Percentiles rank a stretch among this genome's conserved stretches.
These are phyloP conservation scores for Lumnitzera littorea DNA, from an alignment of 345 rosid species.

Conservation along the genomic window DNA sequence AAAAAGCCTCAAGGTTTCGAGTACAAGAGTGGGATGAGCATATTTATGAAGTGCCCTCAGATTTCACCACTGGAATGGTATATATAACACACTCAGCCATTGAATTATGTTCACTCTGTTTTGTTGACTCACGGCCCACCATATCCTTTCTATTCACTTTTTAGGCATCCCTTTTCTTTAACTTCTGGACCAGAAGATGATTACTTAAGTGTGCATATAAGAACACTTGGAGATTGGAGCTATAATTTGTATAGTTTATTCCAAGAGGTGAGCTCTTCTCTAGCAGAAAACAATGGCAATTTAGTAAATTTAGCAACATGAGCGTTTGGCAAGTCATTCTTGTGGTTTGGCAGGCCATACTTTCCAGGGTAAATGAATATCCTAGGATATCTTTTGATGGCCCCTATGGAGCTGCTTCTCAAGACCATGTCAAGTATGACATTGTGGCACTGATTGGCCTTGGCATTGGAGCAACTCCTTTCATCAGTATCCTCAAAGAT, in stretches of 20 bases:
- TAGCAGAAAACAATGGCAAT: not conserved
- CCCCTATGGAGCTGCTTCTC: constrained; percentile 50
- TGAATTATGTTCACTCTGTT: not conserved
- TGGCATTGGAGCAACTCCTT: constrained; percentile 59
- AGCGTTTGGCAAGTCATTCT: not conserved
- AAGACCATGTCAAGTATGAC: constrained; percentile 50
- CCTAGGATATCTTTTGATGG: constrained; percentile 48
- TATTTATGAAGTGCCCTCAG: constrained; percentile 45
- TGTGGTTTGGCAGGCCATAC: constrained; percentile 18
- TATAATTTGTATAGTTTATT: constrained; percentile 34
- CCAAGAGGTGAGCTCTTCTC: constrained; percentile 29
- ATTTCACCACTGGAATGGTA: constrained; percentile 57
- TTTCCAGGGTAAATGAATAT: constrained; percentile 18
- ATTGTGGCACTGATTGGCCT: constrained; percentile 42
- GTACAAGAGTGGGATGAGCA: constrained; percentile 45
- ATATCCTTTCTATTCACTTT: not conserved
- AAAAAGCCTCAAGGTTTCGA: constrained; percentile 36
- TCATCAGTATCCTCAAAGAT: constrained; percentile 52
- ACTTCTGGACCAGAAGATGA: constrained; percentile 45
- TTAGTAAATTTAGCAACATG: not conserved
- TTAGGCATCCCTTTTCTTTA: constrained; percentile 65
- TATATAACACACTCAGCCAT: not conserved
- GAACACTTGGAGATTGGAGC: constrained; percentile 58
- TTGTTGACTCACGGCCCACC: not conserved
- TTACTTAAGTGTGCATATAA: constrained; percentile 44